Evolutionary conservation across 305 asterid genomes (phyloP).

Genomic region (Solanum hybrid): DNA sequence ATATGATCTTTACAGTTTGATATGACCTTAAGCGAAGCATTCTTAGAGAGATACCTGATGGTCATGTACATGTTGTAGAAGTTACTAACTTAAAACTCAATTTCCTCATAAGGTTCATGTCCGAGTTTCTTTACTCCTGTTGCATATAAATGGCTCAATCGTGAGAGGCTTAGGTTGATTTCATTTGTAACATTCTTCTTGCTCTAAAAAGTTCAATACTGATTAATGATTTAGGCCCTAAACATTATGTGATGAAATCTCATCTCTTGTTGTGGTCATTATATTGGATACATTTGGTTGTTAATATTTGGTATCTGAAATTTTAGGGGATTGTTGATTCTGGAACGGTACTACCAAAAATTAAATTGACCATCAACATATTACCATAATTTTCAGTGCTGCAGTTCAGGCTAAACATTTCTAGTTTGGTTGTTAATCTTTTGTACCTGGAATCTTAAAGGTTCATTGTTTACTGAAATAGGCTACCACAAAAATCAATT

Average conservation of each 20-base stretch:
- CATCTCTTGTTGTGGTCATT: neutral
- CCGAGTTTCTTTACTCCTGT: neutral
- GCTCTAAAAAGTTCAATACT: neutral
- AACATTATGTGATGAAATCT: neutral
- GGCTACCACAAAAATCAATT: constrained; percentile 91
- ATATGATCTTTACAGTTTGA: neutral
- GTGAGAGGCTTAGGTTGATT: neutral
- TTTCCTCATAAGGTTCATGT: neutral
- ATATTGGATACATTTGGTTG: neutral
- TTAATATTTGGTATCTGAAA: neutral
- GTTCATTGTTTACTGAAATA: constrained; percentile 24
- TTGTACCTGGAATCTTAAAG: neutral
- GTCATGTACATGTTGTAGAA: neutral
- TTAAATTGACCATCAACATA: constrained; percentile 60
- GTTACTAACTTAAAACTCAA: neutral
- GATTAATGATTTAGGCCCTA: neutral
- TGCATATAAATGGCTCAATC: neutral
- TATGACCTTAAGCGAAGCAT: neutral
- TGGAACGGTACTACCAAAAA: constrained; percentile 39
- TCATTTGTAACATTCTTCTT: neutral
- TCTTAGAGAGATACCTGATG: neutral
- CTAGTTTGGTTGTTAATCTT: neutral
- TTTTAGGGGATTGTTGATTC: too few species aligned
- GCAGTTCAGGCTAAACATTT: constrained; percentile 30
- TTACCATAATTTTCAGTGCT: constrained; percentile 62